A percentile compares a stretch with the other conserved stretches of the same genome.
These are phyloP conservation scores for Martiniozyma abietophila DNA, from an alignment of 805 yeast genomes.

Conservation along the genomic window DNA sequence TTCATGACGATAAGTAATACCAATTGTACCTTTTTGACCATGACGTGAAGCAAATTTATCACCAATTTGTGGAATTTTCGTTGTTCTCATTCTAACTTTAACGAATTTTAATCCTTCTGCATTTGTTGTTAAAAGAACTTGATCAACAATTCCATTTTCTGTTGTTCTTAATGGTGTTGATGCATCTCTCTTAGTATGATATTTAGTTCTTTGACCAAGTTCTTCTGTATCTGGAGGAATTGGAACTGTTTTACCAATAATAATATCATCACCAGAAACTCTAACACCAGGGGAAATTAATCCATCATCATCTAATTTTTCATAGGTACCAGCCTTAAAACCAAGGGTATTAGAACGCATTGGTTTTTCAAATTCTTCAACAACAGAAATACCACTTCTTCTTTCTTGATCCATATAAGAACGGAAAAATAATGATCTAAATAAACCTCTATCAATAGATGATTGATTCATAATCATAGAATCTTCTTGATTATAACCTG, in stretches of 20 bases:
- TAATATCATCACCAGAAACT: conserved; percentile 97
- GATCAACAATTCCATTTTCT: conserved; percentile 97
- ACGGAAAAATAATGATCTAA: conserved; percentile 91
- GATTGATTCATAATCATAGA: conserved; percentile 99
- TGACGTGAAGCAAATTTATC: conserved; percentile 99
- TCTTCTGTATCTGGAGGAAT: conserved; percentile 99
- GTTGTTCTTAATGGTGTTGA: conserved; percentile 95
- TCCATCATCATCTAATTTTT: conserved; percentile 97
- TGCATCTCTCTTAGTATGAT: conserved; percentile 97
- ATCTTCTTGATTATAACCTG: conserved; percentile 99
- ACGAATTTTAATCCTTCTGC: conserved; percentile 98
- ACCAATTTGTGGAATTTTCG: conserved; percentile 97
- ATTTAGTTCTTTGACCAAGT: conserved; percentile 96
- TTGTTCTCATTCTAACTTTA: conserved; percentile 97
- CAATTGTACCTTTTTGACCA: conserved; percentile 99
- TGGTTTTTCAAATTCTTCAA: conserved; percentile 97
- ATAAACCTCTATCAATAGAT: conserved; percentile 91
- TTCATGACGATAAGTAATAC: conserved; percentile 96
- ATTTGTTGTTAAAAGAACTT: conserved; percentile 91
- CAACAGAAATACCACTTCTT: conserved; percentile 96
- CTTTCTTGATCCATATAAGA: conserved; percentile 98
- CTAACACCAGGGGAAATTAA: conserved; percentile 96
- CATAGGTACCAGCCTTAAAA: conserved; percentile 96
- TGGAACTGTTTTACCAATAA: conserved; percentile 98
- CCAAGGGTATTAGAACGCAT: conserved; percentile 89